Evolutionary conservation across 106 monocot genomes (phyloP).

Genomic region (Dioscorea dumetorum): DNA sequence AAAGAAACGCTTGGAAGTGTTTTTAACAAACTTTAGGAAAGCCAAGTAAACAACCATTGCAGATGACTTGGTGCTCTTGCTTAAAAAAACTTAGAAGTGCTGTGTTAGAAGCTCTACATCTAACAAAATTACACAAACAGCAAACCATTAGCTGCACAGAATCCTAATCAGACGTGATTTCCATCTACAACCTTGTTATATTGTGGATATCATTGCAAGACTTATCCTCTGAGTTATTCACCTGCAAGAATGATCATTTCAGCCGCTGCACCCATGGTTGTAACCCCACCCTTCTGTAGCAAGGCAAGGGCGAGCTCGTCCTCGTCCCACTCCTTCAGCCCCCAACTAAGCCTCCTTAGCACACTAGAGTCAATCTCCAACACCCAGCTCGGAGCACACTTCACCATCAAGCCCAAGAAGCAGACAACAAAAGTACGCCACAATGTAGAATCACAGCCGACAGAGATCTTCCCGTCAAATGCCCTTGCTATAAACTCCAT

Average conservation of each 20-base stretch:
- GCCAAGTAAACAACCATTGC: too few relatives aligned
- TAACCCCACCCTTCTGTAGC: constrained; percentile 40
- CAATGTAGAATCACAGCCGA: constrained; percentile 58
- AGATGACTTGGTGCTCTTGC: too few relatives aligned
- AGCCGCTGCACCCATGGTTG: constrained; percentile 63
- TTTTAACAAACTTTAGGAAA: too few relatives aligned
- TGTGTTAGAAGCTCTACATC: too few relatives aligned
- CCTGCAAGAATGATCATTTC: constrained; percentile 45
- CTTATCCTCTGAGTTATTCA: constrained; percentile 10
- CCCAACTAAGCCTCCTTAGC: constrained; percentile 53
- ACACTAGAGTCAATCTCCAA: constrained; percentile 41
- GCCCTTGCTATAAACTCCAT: constrained; percentile 76
- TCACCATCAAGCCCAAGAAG: constrained; percentile 64
- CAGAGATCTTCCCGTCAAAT: constrained; percentile 66
- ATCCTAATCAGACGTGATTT: too few relatives aligned
- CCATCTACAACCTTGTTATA: too few relatives aligned
- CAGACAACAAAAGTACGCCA: constrained; percentile 72
- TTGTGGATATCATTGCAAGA: too few relatives aligned
- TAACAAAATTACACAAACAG: too few relatives aligned
- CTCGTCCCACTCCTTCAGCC: constrained; percentile 58
- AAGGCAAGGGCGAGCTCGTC: constrained; percentile 69
- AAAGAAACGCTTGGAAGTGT: too few relatives aligned
- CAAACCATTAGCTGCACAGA: too few relatives aligned
- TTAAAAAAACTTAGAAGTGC: too few relatives aligned
- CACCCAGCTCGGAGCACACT: constrained; percentile 80